Percentiles rank a stretch among this genome's conserved stretches.
phyloP scores from a whole-genome alignment of 768 basidiomycete genomes.

The Rhodotorula toruloides region DNA sequence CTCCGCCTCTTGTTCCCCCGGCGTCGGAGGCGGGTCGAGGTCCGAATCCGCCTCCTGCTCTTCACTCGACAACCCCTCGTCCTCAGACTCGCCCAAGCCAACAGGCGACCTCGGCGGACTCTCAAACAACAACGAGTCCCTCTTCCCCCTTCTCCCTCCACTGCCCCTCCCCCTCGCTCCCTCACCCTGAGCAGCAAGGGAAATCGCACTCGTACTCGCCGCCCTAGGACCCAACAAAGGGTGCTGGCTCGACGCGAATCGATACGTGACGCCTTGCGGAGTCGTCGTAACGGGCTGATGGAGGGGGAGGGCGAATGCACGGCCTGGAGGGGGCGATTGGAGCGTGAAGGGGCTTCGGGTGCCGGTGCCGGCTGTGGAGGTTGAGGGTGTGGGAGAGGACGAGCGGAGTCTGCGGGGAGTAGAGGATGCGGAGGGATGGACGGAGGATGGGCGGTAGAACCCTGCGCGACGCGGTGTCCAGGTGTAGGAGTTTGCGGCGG shows the following conservation, averaged over 20 bases:
- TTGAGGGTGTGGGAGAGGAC: no score
- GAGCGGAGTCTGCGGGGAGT: background rate
- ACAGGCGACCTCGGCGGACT: background rate
- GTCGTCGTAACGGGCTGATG: no score
- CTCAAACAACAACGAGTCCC: background rate
- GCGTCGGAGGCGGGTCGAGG: background rate
- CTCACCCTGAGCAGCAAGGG: no score
- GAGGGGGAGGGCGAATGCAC: no score
- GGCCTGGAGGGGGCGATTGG: no score
- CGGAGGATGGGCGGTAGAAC: background rate
- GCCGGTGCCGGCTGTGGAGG: no score
- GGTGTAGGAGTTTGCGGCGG: background rate
- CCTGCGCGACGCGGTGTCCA: background rate
- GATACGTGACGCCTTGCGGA: background rate
- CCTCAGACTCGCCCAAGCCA: background rate
- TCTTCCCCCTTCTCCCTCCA: background rate
- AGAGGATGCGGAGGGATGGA: background rate
- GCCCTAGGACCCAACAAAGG: background rate
- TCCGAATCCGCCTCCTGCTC: background rate
- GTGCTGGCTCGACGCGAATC: background rate
- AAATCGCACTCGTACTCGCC: no score
- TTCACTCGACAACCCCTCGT: background rate
- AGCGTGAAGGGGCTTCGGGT: no score
- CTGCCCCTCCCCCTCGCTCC: background rate
- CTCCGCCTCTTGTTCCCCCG: constrained; percentile 5